These are phyloP conservation scores for Vaccinium darrowii DNA, from an alignment of 148 eudicot genomes.

Conservation along the genomic window DNA sequence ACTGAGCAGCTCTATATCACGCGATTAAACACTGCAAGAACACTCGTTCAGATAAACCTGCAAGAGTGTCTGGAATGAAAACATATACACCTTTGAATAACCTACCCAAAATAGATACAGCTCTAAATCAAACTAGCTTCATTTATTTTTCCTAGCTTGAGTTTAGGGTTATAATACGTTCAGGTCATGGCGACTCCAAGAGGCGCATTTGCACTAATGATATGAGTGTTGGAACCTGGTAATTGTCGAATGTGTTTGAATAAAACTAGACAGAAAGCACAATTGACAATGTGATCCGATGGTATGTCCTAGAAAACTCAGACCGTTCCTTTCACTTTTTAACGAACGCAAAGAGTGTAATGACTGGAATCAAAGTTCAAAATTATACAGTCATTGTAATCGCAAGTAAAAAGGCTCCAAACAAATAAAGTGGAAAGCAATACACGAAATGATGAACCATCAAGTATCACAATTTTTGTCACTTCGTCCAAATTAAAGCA, in stretches of 20 bases:
- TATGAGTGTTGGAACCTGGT: background rate
- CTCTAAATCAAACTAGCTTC: background rate
- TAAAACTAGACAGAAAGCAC: background rate
- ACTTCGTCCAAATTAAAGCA: background rate
- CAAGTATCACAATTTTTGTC: background rate
- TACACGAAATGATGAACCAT: background rate
- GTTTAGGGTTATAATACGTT: background rate
- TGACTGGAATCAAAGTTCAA: background rate
- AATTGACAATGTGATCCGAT: background rate
- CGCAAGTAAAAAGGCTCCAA: background rate
- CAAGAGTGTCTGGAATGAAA: background rate
- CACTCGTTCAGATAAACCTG: background rate
- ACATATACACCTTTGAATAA: background rate
- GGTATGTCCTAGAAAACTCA: background rate
- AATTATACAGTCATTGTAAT: background rate
- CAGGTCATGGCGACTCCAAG: background rate
- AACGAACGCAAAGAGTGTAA: background rate
- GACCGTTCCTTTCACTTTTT: background rate
- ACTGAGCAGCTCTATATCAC: background rate
- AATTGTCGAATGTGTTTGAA: background rate
- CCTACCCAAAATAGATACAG: background rate
- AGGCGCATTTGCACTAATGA: background rate
- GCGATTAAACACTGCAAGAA: background rate
- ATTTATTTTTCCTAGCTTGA: background rate
- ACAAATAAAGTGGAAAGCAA: background rate